These are phyloP conservation scores for Solanum sejunctum DNA, from an alignment of 257 asterid species.

Conservation along the genomic window DNA sequence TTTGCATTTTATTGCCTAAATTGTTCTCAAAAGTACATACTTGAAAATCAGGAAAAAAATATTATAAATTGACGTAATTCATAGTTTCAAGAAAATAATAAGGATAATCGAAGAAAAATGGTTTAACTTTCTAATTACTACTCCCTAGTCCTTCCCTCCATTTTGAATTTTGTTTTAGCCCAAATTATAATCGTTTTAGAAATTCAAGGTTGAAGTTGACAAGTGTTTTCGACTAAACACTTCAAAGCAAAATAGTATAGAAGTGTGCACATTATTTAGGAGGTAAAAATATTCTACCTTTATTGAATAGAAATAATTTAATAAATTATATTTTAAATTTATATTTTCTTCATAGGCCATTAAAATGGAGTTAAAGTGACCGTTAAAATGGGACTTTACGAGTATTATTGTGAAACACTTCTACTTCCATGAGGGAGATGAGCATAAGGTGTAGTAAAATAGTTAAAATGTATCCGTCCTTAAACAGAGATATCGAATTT, in stretches of 20 bases:
- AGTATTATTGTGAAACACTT: too few relatives aligned
- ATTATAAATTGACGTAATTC: neutral
- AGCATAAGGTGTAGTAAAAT: too few relatives aligned
- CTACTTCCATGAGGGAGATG: too few relatives aligned
- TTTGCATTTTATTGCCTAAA: neutral
- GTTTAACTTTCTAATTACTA: neutral
- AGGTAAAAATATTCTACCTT: neutral
- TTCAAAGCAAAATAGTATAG: neutral
- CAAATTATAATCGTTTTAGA: neutral
- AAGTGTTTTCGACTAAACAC: neutral
- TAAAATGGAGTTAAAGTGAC: neutral
- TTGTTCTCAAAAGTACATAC: neutral
- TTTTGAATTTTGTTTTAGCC: neutral
- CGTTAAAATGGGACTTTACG: neutral
- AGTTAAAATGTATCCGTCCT: neutral
- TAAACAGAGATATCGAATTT: too few relatives aligned
- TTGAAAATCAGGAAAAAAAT: neutral
- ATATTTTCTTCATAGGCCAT: neutral
- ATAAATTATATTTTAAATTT: neutral
- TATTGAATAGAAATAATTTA: neutral
- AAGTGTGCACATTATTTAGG: neutral
- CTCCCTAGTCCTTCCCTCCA: neutral
- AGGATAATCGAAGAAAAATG: neutral
- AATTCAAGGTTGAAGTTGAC: neutral
- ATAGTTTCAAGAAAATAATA: neutral